These are phyloP conservation scores for Aspergillus jensenii DNA, from an alignment of 2,329 filamentous ascomycete genomes.

Conservation along the genomic window DNA sequence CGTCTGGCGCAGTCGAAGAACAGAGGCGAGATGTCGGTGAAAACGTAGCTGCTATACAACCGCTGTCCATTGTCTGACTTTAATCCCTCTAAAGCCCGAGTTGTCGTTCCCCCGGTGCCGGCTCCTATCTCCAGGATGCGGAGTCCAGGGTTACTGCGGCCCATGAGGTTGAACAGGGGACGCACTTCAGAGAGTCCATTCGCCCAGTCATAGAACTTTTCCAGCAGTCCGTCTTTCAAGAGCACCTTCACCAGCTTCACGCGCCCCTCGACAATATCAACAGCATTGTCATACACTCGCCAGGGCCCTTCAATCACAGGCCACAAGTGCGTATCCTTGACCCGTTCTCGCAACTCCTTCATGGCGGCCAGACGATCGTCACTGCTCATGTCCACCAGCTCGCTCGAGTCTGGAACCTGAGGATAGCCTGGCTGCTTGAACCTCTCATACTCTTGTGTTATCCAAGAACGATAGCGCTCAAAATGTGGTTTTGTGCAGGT, in stretches of 20 bases:
- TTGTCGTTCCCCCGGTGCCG: constrained; percentile 23
- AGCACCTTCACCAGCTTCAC: neutral
- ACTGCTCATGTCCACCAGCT: neutral
- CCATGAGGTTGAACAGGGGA: constrained; percentile 5
- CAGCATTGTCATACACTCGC: neutral
- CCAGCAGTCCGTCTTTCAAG: neutral
- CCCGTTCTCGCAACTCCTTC: neutral
- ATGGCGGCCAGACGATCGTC: neutral
- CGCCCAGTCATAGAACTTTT: neutral
- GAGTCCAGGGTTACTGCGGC: constrained; percentile 24
- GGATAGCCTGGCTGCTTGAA: neutral
- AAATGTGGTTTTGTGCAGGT: neutral
- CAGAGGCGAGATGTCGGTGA: neutral
- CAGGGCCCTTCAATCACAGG: neutral
- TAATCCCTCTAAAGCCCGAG: neutral
- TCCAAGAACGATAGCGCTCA: neutral
- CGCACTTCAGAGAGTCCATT: neutral
- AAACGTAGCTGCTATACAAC: neutral
- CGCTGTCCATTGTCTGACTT: neutral
- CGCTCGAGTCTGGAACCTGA: neutral
- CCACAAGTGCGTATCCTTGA: neutral
- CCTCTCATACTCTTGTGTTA: neutral
- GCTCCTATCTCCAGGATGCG: constrained; percentile 29
- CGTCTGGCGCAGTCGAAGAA: neutral
- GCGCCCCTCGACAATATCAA: neutral